Evolutionary conservation across 148 eudicot species (phyloP).

Genomic region (Agrostemma githago): DNA sequence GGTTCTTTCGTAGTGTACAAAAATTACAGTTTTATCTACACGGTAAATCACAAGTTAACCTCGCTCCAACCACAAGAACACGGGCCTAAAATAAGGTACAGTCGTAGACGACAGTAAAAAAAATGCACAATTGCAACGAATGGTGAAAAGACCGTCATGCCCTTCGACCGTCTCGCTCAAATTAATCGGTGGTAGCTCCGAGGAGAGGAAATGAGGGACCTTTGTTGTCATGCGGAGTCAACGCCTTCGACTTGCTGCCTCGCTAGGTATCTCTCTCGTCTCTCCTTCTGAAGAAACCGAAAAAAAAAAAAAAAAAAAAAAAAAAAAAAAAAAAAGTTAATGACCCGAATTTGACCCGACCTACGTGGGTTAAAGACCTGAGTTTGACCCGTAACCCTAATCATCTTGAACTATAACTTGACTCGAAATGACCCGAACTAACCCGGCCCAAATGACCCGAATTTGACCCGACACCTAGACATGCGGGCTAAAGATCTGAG

Average conservation of each 20-base stretch:
- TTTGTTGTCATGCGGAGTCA: slow-evolving; percentile 47
- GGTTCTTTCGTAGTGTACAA: slow-evolving; percentile 10
- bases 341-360: not conserved
- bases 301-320: not conserved
- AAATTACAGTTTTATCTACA: slow-evolving; percentile 28
- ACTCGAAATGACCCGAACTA: too few relatives aligned
- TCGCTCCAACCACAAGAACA: not conserved
- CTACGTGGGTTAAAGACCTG: not conserved
- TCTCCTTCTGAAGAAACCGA: slow-evolving; percentile 57
- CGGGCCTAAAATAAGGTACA: not conserved
- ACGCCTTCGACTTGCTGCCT: slow-evolving; percentile 77
- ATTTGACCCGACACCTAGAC: not conserved
- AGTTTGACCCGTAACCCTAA: too few relatives aligned
- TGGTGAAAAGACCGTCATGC: not conserved
- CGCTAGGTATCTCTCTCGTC: slow-evolving; percentile 92
- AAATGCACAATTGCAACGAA: not conserved
- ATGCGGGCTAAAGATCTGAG: too few relatives aligned
- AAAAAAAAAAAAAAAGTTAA: too few relatives aligned
- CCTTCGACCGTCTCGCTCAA: not conserved
- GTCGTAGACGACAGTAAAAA: slow-evolving; percentile 8
- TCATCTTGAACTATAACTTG: too few relatives aligned
- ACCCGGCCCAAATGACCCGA: too few relatives aligned
- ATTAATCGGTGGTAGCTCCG: not conserved
- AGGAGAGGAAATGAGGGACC: not conserved
- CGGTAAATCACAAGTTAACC: slow-evolving; percentile 9